A percentile compares a stretch with the other conserved stretches of the same genome.
Evolutionary conservation across 441 rosid species (phyloP).

Genomic region (Macaranga tanarius): DNA sequence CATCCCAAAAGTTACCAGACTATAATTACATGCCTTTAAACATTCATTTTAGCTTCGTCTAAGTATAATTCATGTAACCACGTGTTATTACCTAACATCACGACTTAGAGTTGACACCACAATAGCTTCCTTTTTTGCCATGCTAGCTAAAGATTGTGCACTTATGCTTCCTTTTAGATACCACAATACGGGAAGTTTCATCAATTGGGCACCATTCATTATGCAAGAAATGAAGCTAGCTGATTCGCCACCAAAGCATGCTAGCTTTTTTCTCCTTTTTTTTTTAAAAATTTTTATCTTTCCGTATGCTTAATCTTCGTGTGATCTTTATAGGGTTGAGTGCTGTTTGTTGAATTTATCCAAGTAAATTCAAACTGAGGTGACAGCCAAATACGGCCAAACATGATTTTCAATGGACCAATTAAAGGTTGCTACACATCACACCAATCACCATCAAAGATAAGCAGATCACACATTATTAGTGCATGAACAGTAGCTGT

Average conservation of each 20-base stretch:
- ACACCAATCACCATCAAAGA: slow-evolving; percentile 46
- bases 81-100: neutral
- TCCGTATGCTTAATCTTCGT: neutral
- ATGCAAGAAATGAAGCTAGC: no score
- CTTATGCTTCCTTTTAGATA: no score
- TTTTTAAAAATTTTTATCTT: no score
- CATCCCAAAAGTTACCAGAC: neutral
- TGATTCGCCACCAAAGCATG: no score
- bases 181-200: no score
- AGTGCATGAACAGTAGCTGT: slow-evolving; percentile 37
- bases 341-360: neutral
- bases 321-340: neutral
- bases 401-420: slow-evolving; percentile 37
- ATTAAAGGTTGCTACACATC: slow-evolving; percentile 35
- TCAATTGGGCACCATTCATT: no score
- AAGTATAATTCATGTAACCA: neutral
- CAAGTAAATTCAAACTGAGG: slow-evolving; percentile 23
- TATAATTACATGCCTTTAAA: neutral
- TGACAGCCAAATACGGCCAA: slow-evolving; percentile 44
- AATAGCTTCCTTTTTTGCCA: no score
- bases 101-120: neutral
- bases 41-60: neutral
- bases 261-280: neutral
- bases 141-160: no score
- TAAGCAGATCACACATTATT: slow-evolving; percentile 41